phyloP scores from a whole-genome alignment of 208 protist species.

The Crithidia acanthocephali region DNA sequence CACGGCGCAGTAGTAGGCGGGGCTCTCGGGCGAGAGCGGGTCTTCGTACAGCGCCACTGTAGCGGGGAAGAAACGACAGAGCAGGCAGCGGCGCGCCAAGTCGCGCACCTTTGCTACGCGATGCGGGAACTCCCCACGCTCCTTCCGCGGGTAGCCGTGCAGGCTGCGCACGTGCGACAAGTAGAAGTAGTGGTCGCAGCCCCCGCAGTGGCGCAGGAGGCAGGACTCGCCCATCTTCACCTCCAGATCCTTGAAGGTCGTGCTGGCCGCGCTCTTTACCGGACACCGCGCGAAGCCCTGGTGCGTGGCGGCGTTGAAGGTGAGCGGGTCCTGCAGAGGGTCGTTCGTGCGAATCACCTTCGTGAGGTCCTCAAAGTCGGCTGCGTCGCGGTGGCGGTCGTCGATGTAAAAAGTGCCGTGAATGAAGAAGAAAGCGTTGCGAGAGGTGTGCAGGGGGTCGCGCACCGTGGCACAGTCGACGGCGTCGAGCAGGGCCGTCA shows the following conservation, averaged over 20 bases:
- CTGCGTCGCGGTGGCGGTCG: conserved; percentile 57
- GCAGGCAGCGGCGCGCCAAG: conserved; percentile 49
- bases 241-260: conserved; percentile 70
- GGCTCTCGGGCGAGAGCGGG: conserved; percentile 44
- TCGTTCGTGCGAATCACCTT: conserved; percentile 50
- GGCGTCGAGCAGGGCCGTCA: conserved; percentile 75
- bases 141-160: conserved; percentile 32
- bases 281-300: conserved; percentile 62
- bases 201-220: conserved; percentile 64
- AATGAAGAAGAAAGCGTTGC: conserved; percentile 84
- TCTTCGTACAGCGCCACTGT: conserved; percentile 74
- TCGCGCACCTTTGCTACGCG: conserved; percentile 48
- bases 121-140: conserved; percentile 60
- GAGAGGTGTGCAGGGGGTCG: conserved; percentile 29
- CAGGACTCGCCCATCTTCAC: conserved; percentile 73
- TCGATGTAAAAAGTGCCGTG: conserved; percentile 84
- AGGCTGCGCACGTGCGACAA: conserved; percentile 51
- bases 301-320: conserved; percentile 21
- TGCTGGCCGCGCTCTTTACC: conserved; percentile 60
- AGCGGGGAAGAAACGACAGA: conserved; percentile 68
- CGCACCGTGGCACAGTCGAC: conserved; percentile 50
- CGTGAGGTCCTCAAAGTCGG: conserved; percentile 66
- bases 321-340: conserved; percentile 23
- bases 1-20: conserved; percentile 65
- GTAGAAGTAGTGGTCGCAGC: conserved; percentile 84